Conservation (phyloP, 177 flowering plant species). For the Vitis hybrid region DNA sequence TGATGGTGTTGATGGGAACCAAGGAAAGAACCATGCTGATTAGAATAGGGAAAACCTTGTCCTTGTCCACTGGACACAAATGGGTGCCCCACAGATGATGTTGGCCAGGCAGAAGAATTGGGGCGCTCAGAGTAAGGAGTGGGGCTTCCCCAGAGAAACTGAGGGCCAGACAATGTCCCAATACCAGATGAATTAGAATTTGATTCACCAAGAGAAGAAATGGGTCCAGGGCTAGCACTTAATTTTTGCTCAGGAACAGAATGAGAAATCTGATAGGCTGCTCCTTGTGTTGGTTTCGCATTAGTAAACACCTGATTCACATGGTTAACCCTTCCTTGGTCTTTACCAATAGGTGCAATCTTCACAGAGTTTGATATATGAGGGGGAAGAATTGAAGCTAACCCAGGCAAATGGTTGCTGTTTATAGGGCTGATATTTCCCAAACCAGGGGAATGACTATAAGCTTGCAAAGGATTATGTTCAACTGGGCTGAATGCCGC, state of each 20-base stretch:
- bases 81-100: constrained; percentile 50
- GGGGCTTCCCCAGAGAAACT: constrained; percentile 98
- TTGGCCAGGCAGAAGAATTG: constrained; percentile 61
- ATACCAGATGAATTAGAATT: constrained; percentile 58
- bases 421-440: constrained; percentile 54
- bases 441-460: constrained; percentile 60
- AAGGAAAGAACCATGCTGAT: constrained; percentile 48
- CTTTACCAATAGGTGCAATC: constrained; percentile 83
- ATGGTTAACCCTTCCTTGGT: constrained; percentile 49
- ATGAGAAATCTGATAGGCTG: constrained; percentile 49
- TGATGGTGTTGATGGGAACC: constrained; percentile 66
- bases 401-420: constrained; percentile 54
- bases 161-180: constrained; percentile 82
- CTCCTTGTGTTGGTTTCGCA: constrained; percentile 35
- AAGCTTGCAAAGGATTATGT: constrained; percentile 49
- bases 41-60: constrained; percentile 54
- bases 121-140: constrained; percentile 54
- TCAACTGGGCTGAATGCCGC: constrained; percentile 72
- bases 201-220: constrained; percentile 61
- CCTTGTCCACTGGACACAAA: constrained; percentile 54
- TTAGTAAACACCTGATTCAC: constrained; percentile 34
- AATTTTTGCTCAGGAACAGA: constrained; percentile 66
- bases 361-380: constrained; percentile 57
- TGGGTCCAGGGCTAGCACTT: constrained; percentile 52
- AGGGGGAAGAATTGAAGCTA: constrained; percentile 74